A percentile compares a stretch with the other conserved stretches of the same genome.
phyloP scores from a whole-genome alignment of 2,329 filamentous ascomycete genomes.

The Ascochyta rabiei region DNA sequence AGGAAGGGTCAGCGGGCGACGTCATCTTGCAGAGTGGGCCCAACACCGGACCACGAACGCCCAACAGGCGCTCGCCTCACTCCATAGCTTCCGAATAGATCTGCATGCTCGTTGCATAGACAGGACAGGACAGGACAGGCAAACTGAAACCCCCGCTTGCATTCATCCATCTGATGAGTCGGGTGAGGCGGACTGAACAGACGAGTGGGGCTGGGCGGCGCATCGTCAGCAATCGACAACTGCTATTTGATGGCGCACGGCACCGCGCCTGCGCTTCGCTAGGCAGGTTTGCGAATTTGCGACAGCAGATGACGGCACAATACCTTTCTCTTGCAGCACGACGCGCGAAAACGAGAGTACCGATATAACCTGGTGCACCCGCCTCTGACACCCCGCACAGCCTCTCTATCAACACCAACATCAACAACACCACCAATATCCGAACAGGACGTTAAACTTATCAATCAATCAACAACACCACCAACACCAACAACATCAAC shows the following conservation, averaged over 20 bases:
- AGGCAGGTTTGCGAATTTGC: slow-evolving; percentile 7
- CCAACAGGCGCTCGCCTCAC: neutral
- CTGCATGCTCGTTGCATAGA: neutral
- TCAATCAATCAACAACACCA: too few species aligned
- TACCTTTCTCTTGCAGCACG: neutral
- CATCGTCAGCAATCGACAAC: neutral
- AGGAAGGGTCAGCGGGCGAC: neutral
- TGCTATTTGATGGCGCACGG: slow-evolving; percentile 7
- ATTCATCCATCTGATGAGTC: neutral
- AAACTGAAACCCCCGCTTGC: neutral
- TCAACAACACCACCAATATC: neutral
- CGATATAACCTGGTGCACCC: neutral
- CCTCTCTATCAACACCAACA: neutral
- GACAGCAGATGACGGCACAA: slow-evolving; percentile 2
- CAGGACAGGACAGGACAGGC: neutral
- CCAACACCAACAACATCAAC: neutral
- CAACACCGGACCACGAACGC: neutral
- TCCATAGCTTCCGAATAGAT: neutral
- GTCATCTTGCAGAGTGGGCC: neutral
- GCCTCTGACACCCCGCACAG: neutral
- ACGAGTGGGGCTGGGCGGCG: neutral
- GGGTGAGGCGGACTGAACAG: neutral
- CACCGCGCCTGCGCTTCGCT: slow-evolving; percentile 1
- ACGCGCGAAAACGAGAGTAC: slow-evolving; percentile 4
- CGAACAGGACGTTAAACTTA: too few species aligned